Conservation (phyloP, 1,284 basidiomycete genomes). For the Ceratobasidium sp. region DNA sequence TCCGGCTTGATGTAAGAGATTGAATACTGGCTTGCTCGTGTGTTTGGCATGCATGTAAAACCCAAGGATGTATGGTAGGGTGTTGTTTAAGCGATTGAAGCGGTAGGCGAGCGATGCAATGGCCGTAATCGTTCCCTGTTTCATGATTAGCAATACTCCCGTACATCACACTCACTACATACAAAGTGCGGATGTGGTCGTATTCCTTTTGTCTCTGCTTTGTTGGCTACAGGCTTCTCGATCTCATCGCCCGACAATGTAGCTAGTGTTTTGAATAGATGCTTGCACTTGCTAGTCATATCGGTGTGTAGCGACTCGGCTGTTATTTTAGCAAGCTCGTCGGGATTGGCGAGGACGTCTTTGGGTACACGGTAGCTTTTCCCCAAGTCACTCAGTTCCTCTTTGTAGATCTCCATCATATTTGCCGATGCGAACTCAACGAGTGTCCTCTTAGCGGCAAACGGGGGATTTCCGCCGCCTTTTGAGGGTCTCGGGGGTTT, state of each 20-base stretch:
- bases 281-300: not conserved
- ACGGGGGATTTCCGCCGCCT: too few relatives aligned
- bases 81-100: not conserved
- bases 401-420: not conserved
- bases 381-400: not conserved
- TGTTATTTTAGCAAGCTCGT: not conserved
- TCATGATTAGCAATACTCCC: not conserved
- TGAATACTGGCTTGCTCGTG: not conserved
- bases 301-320: not conserved
- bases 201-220: not conserved
- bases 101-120: not conserved
- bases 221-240: not conserved
- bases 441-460: too few relatives aligned
- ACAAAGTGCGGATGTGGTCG: constrained; percentile 5
- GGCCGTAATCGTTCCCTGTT: not conserved
- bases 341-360: not conserved
- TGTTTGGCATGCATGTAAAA: not conserved
- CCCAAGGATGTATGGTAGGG: not conserved
- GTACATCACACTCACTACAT: not conserved
- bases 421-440: too few relatives aligned
- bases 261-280: not conserved
- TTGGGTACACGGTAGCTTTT: not conserved
- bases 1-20: not conserved
- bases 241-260: not conserved
- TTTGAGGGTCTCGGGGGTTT: not conserved